Evolutionary conservation across 441 rosid genomes (phyloP).

Genomic region (Geranium incanum): DNA sequence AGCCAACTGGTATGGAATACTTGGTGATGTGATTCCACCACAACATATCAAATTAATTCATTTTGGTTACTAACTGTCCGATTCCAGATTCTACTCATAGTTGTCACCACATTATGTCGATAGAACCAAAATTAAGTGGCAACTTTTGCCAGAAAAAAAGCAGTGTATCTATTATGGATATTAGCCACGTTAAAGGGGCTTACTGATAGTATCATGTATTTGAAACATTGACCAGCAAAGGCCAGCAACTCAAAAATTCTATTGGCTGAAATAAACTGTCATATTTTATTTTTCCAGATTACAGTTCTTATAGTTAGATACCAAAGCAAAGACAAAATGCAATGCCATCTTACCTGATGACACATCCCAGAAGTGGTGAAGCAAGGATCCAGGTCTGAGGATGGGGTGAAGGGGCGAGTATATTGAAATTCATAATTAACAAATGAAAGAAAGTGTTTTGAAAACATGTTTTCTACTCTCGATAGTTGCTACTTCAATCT

Average conservation of each 20-base stretch:
- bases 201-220: conserved; percentile 1
- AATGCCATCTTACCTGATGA: neutral
- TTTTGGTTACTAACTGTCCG: no score
- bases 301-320: neutral
- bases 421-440: neutral
- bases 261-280: neutral
- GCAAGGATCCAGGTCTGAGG: neutral
- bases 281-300: neutral
- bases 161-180: neutral
- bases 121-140: neutral
- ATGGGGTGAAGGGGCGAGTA: neutral
- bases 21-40: no score
- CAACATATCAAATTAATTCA: no score
- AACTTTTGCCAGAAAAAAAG: neutral
- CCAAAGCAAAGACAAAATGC: neutral
- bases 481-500: neutral
- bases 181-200: neutral
- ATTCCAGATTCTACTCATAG: neutral
- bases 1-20: no score
- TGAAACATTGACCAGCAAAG: neutral
- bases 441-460: neutral
- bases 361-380: conserved; percentile 2
- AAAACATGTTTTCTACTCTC: neutral
- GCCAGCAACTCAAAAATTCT: neutral
- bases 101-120: neutral